Percentiles rank a stretch among this genome's conserved stretches.
Evolutionary conservation across 176 grass and related monocot species (phyloP).

Genomic region (Ensete glaucum): DNA sequence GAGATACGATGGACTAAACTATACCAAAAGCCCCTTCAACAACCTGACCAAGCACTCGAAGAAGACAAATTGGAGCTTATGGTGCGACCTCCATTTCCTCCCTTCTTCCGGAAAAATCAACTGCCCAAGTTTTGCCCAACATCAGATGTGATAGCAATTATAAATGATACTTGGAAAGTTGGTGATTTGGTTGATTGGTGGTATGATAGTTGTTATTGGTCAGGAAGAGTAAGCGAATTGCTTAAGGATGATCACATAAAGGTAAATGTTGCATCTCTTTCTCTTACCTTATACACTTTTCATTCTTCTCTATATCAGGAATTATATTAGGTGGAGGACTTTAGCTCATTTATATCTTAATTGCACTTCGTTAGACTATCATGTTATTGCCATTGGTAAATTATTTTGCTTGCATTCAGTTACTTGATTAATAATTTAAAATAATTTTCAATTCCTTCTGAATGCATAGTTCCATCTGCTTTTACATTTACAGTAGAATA

Average conservation of each 20-base stretch:
- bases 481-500: too few relatives aligned
- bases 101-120: slow-evolving; percentile 28
- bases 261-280: slow-evolving; percentile 1
- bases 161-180: slow-evolving; percentile 40
- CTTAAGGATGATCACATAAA: slow-evolving; percentile 21
- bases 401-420: too few relatives aligned
- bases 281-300: not conserved
- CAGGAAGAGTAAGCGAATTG: slow-evolving; percentile 35
- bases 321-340: not conserved
- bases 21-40: slow-evolving; percentile 28
- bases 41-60: slow-evolving; percentile 7
- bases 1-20: slow-evolving; percentile 34
- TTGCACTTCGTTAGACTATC: too few relatives aligned
- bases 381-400: too few relatives aligned
- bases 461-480: too few relatives aligned
- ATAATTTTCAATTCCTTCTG: too few relatives aligned
- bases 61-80: slow-evolving; percentile 27
- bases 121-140: slow-evolving; percentile 15
- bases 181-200: slow-evolving; percentile 55
- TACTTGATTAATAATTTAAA: too few relatives aligned
- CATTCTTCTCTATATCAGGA: not conserved
- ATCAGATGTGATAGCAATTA: slow-evolving; percentile 27
- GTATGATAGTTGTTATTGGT: slow-evolving; percentile 40
- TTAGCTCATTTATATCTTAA: too few relatives aligned
- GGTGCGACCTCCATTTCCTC: slow-evolving; percentile 60